Conservation (phyloP, 495 filamentous ascomycete genomes). For the Apodospora peruviana region DNA sequence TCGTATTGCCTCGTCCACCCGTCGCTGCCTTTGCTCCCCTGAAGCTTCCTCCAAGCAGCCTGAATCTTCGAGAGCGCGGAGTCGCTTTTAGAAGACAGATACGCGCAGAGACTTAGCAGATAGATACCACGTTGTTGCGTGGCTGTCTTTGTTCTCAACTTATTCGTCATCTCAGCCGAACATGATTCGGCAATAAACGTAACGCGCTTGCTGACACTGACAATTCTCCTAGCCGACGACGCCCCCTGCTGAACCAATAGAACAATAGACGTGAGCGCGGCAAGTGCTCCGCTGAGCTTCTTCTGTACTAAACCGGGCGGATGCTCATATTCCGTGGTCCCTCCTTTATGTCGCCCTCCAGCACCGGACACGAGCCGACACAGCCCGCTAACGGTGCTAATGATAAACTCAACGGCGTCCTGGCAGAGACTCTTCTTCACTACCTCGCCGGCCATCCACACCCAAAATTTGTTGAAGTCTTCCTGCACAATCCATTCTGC, state of each 20-base stretch:
- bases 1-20: slow-evolving; percentile 17
- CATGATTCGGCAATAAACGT: slow-evolving; percentile 13
- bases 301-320: slow-evolving; percentile 12
- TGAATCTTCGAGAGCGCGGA: slow-evolving; percentile 2
- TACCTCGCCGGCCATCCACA: slow-evolving; percentile 22
- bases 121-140: slow-evolving; percentile 19
- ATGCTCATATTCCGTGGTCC: neutral
- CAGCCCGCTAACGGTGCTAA: slow-evolving; percentile 27
- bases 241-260: slow-evolving; percentile 14
- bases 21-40: slow-evolving; percentile 2
- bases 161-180: slow-evolving; percentile 3
- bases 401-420: slow-evolving; percentile 32
- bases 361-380: slow-evolving; percentile 17
- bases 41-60: slow-evolving; percentile 14
- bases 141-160: neutral
- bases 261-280: slow-evolving; percentile 16
- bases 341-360: neutral
- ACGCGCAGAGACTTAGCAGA: slow-evolving; percentile 20
- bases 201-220: slow-evolving; percentile 12
- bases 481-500: slow-evolving; percentile 38
- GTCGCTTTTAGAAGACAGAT: slow-evolving; percentile 12
- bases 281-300: slow-evolving; percentile 9
- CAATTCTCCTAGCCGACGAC: neutral
- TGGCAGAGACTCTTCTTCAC: slow-evolving; percentile 20
- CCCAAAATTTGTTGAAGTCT: slow-evolving; percentile 35